Percentiles rank a stretch among this genome's conserved stretches.
phyloP scores from a whole-genome alignment of 352 stramenopile genomes.

The Globisporangium perplexum region DNA sequence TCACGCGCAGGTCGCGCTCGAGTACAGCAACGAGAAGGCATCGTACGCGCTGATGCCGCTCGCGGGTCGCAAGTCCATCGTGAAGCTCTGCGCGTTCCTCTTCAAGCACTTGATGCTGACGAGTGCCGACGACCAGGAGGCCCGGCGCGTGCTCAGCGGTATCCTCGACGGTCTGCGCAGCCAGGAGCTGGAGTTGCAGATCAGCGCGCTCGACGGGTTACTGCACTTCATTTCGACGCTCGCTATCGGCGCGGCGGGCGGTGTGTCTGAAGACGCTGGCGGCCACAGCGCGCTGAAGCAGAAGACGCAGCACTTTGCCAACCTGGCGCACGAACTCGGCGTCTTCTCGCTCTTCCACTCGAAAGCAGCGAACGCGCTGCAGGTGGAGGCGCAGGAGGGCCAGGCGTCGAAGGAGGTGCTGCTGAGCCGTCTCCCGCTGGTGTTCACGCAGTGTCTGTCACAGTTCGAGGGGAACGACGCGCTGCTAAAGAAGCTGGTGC shows the following conservation, averaged over 20 bases:
- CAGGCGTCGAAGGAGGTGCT: conserved; percentile 36
- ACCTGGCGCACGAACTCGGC: conserved; percentile 63
- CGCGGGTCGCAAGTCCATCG: conserved; percentile 46
- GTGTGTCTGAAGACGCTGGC: conserved; percentile 12
- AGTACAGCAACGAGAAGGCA: conserved; percentile 29
- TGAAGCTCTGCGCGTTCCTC: conserved; percentile 67
- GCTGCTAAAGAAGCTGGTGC: conserved; percentile 59
- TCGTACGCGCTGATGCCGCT: conserved; percentile 22
- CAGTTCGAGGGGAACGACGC: conserved; percentile 63
- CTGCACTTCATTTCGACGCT: conserved; percentile 70
- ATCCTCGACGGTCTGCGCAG: conserved; percentile 70
- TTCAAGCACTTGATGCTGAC: conserved; percentile 67
- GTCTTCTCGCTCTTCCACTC: conserved; percentile 72
- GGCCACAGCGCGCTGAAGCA: conserved; percentile 17
- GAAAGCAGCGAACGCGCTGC: conserved; percentile 41
- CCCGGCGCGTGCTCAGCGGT: conserved; percentile 49
- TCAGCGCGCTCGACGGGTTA: conserved; percentile 63
- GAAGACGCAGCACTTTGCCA: conserved; percentile 36
- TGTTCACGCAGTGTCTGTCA: conserved; percentile 84
- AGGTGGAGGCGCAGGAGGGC: conserved; percentile 12
- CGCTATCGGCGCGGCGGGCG: conserved; percentile 4
- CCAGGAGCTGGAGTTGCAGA: conserved; percentile 52
- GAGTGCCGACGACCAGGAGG: conserved; percentile 32
- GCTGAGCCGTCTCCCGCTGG: conserved; percentile 63
- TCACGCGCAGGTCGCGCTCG: conserved; percentile 41